A percentile compares a stretch with the other conserved stretches of the same genome.
These are phyloP conservation scores for Penicilliopsis zonata DNA, from an alignment of 495 filamentous ascomycete genomes.

Conservation along the genomic window DNA sequence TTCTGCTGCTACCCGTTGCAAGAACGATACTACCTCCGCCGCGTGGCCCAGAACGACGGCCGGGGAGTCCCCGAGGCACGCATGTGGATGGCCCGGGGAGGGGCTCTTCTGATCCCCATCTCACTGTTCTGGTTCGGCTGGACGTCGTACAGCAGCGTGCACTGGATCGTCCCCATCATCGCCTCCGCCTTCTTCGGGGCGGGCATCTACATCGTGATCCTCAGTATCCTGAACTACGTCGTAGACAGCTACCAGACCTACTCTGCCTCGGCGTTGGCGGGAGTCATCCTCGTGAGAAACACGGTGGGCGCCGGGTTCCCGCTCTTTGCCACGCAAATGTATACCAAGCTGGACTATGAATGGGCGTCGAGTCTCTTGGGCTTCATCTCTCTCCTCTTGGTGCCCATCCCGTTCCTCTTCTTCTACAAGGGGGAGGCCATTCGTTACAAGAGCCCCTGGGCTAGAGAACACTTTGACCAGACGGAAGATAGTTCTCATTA, in stretches of 20 bases:
- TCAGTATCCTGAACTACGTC: conserved; percentile 35
- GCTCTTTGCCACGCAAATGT: conserved; percentile 41
- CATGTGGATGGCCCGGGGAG: conserved; percentile 46
- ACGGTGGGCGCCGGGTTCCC: conserved; percentile 33
- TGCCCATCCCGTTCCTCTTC: conserved; percentile 44
- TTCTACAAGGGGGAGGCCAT: conserved; percentile 23
- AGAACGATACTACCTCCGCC: conserved; percentile 33
- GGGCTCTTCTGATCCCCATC: conserved; percentile 29
- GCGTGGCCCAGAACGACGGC: conserved; percentile 27
- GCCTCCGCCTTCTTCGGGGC: conserved; percentile 28
- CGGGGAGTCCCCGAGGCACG: conserved; percentile 39
- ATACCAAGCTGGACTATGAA: conserved; percentile 42
- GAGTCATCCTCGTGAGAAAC: conserved; percentile 28
- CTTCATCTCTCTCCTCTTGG: conserved; percentile 43
- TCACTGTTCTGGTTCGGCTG: conserved; percentile 37
- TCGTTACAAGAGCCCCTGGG: conserved; percentile 29
- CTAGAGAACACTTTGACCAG: conserved; percentile 27
- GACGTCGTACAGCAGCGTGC: conserved; percentile 28
- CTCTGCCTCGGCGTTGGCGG: conserved; percentile 37
- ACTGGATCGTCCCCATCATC: conserved; percentile 38
- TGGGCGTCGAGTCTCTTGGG: conserved; percentile 51
- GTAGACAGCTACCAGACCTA: conserved; percentile 43
- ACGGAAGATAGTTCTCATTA: conserved; percentile 20
- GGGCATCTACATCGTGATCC: conserved; percentile 22
- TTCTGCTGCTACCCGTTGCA: conserved; percentile 29